Evolutionary conservation across 345 rosid species (phyloP).

Genomic region (Brassica incana): DNA sequence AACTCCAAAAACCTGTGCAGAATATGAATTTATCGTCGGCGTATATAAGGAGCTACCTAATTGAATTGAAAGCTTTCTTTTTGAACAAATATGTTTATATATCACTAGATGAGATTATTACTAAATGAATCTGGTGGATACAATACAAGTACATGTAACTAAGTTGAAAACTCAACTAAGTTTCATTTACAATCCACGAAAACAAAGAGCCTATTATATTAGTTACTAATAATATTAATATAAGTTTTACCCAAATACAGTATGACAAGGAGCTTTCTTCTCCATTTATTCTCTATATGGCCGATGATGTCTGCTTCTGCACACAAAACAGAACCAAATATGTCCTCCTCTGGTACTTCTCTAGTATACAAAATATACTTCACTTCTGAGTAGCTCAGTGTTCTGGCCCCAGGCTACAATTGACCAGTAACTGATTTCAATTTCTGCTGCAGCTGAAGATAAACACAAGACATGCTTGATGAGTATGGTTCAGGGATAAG

Average conservation of each 20-base stretch:
- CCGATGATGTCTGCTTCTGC: constrained; percentile 23
- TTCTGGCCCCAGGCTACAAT: constrained; percentile 19
- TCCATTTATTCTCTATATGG: constrained; percentile 8
- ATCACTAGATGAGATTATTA: constrained; percentile 18
- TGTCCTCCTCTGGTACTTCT: constrained; percentile 8
- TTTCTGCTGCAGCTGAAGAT: constrained; percentile 35
- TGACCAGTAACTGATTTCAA: constrained; percentile 18
- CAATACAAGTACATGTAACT: constrained; percentile 23
- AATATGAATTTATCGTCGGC: neutral
- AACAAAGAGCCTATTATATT: constrained; percentile 1
- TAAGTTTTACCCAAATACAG: constrained; percentile 1
- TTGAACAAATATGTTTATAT: neutral
- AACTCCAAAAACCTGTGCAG: neutral
- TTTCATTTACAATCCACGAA: constrained; percentile 34
- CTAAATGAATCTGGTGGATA: constrained; percentile 14
- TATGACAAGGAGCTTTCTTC: constrained; percentile 29
- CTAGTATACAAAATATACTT: constrained; percentile 28
- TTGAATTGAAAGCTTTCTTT: neutral
- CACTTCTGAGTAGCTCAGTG: constrained; percentile 6
- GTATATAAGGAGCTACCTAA: neutral
- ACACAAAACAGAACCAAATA: constrained; percentile 11
- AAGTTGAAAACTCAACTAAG: constrained; percentile 7
- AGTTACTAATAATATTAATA: constrained; percentile 1
- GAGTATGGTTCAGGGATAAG: neutral
- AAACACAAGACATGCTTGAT: neutral